Conservation (phyloP, 2,329 filamentous ascomycete genomes). For the Massarina eburnea region DNA sequence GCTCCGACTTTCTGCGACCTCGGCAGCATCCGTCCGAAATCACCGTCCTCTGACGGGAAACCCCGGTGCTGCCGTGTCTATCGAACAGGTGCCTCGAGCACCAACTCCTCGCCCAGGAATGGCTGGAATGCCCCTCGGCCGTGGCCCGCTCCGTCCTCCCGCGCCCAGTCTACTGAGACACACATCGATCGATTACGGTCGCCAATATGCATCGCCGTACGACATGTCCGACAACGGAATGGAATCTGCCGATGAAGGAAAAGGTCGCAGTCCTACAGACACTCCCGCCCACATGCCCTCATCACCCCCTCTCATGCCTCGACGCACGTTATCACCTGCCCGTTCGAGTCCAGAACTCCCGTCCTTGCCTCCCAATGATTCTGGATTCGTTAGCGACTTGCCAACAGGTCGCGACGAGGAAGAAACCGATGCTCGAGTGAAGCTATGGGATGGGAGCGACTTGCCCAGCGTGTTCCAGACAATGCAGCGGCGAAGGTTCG, state of each 20-base stretch:
- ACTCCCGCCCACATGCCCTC: constrained; percentile 85
- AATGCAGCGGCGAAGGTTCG: neutral
- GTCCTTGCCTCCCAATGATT: constrained; percentile 64
- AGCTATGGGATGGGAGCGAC: constrained; percentile 22
- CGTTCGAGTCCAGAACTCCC: constrained; percentile 76
- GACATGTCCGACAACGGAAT: constrained; percentile 46
- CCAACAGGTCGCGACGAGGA: constrained; percentile 67
- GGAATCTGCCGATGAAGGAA: constrained; percentile 52
- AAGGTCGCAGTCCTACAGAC: constrained; percentile 49
- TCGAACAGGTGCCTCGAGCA: constrained; percentile 73
- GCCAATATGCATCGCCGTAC: constrained; percentile 38
- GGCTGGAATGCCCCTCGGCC: constrained; percentile 34
- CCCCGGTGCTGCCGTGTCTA: constrained; percentile 55
- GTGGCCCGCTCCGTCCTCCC: constrained; percentile 34
- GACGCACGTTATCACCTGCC: constrained; percentile 60
- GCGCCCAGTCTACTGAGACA: constrained; percentile 59
- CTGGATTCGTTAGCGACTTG: constrained; percentile 82
- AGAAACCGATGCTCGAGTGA: constrained; percentile 52
- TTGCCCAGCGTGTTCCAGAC: constrained; percentile 8
- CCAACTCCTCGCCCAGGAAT: constrained; percentile 71
- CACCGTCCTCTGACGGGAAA: constrained; percentile 70
- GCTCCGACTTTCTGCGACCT: constrained; percentile 86
- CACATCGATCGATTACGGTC: constrained; percentile 57
- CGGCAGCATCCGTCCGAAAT: constrained; percentile 80
- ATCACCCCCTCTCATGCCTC: constrained; percentile 75